A percentile compares a stretch with the other conserved stretches of the same genome.
Evolutionary conservation across 2,329 filamentous ascomycete genomes (phyloP).

Genomic region (Coniochaeta sp.): DNA sequence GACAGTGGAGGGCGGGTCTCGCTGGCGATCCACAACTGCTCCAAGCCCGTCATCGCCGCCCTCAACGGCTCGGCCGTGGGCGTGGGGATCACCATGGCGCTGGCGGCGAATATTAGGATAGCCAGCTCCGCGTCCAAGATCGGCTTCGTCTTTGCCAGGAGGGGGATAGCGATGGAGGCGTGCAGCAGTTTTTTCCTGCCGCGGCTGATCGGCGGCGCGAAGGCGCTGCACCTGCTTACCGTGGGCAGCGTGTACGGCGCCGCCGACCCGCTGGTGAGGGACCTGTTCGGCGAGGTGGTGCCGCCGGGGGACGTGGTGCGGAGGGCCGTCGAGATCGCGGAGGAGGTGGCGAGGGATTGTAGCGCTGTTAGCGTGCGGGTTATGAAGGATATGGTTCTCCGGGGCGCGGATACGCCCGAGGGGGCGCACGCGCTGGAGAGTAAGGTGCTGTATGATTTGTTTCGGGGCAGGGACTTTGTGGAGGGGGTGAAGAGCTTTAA

Average conservation of each 20-base stretch:
- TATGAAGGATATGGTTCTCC: constrained; percentile 67
- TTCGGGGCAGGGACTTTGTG: constrained; percentile 49
- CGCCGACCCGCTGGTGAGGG: constrained; percentile 42
- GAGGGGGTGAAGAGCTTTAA: constrained; percentile 65
- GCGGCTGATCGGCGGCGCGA: constrained; percentile 56
- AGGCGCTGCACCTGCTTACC: constrained; percentile 58
- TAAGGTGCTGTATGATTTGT: constrained; percentile 54
- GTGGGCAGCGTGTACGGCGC: constrained; percentile 57
- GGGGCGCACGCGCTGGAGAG: constrained; percentile 65
- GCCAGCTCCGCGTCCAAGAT: constrained; percentile 55
- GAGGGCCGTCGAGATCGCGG: constrained; percentile 58
- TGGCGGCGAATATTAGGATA: constrained; percentile 46
- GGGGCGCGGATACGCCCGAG: constrained; percentile 53
- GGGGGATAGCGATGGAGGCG: constrained; percentile 67
- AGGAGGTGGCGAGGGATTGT: constrained; percentile 60
- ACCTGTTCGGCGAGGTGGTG: constrained; percentile 60
- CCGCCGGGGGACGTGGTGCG: constrained; percentile 54
- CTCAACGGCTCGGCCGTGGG: constrained; percentile 54
- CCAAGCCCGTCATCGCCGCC: constrained; percentile 52
- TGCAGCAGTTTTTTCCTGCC: constrained; percentile 67
- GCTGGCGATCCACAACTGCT: constrained; percentile 49
- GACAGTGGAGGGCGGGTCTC: constrained; percentile 46
- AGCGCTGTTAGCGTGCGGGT: constrained; percentile 56
- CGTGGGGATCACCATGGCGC: constrained; percentile 55
- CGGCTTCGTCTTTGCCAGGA: constrained; percentile 66